Base-by-base conservation (phyloP, 148 eudicot species). In the Heliosperma pusillum region DNA sequence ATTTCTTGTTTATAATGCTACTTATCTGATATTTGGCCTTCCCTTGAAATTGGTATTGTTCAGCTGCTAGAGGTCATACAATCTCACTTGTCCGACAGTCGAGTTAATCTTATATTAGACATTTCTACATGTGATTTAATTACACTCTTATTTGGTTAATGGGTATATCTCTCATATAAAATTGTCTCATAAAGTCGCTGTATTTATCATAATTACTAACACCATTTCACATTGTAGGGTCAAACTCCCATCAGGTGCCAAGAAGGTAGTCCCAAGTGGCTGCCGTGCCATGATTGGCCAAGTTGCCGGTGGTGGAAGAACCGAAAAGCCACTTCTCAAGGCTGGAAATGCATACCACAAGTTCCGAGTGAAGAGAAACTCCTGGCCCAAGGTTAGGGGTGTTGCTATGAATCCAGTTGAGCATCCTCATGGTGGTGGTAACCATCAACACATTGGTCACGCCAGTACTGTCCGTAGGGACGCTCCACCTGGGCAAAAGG, bases 331-430 rank as follows among this genome's bases (percentile, higher is more conserved):
- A 3, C 58, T 79, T 2, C 72, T 79, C 29, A 79, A 79, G 73
- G 81, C 81, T 4, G 81, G 81, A 5, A 79, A 79, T 27, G 81
- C 81, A 5, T 79, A 79, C 72, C 81, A 79, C 81, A 79, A 79
- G 64, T 79, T 20, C 64, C 58, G 81, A 10, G 81, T 79, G 30
- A 79, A 73, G 77, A 79, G 81, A 60, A 79, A 79, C 68, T 73
- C 73, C 57, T 79, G 81, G 81, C 81, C 81, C 21, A 73, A 73
- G 81, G 81, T 79, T 26, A 72, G 77, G 40, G 81, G 81, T 73
- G 81, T 79, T 30, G 55, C 55, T 15, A 50, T 50, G 55, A 50
- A 50, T 50, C 55, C 55, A 50, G 55, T 50, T 3, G 55, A 50
- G 55, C 55, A 50, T 50, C 55, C 55, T 50, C 55, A 50, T 50